These are phyloP conservation scores for Brachypodium distachyon DNA, from an alignment of 202 grass and related monocot species.

Conservation along the genomic window DNA sequence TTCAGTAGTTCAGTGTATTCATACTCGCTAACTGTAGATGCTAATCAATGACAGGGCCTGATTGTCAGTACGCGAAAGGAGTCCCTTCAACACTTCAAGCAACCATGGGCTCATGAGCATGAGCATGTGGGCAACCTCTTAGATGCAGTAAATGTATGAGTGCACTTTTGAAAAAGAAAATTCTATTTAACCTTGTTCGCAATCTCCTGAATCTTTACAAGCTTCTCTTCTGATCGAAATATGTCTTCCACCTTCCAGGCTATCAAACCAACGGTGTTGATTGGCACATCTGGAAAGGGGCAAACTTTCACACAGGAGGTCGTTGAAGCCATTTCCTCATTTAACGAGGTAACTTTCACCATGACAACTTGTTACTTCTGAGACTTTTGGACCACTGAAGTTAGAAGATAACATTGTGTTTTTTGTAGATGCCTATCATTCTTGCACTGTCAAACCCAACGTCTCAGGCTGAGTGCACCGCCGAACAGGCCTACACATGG, in stretches of 20 bases:
- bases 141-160: slow-evolving; percentile 62
- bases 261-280: slow-evolving; percentile 87
- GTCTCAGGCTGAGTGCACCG: slow-evolving; percentile 81
- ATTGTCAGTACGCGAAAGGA: slow-evolving; percentile 69
- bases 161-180: background rate
- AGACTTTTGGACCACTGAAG: background rate
- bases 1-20: background rate
- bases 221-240: slow-evolving; percentile 10
- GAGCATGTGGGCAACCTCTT: slow-evolving; percentile 60
- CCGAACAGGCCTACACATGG: slow-evolving; percentile 96
- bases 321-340: slow-evolving; percentile 71
- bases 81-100: slow-evolving; percentile 96
- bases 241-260: slow-evolving; percentile 32
- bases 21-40: slow-evolving; percentile 8
- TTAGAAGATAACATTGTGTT: slow-evolving; percentile 11
- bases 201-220: background rate
- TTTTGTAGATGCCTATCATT: slow-evolving; percentile 58
- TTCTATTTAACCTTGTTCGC: background rate
- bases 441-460: slow-evolving; percentile 76
- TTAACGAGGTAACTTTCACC: slow-evolving; percentile 57
- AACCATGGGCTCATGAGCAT: slow-evolving; percentile 97
- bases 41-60: slow-evolving; percentile 57
- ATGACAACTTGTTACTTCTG: background rate
- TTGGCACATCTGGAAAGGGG: slow-evolving; percentile 92
- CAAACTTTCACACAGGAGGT: slow-evolving; percentile 94